These are phyloP conservation scores for Acer saccharum DNA, from an alignment of 345 rosid species.

Conservation along the genomic window DNA sequence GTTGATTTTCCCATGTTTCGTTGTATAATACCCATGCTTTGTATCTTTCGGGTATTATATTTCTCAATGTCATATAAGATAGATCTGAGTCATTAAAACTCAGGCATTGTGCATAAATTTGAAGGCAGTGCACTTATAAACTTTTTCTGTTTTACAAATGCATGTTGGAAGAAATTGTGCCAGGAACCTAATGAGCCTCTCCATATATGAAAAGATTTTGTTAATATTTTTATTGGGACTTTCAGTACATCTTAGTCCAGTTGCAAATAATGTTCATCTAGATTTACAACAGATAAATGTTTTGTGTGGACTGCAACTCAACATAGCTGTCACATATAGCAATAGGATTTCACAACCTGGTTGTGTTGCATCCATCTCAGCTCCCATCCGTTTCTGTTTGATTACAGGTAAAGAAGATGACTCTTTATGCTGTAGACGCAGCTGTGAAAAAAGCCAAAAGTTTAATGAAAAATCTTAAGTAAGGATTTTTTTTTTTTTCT, in stretches of 20 bases:
- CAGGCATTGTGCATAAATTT: not conserved
- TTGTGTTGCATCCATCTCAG: not conserved
- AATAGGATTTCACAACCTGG: not conserved
- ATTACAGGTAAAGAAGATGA: conserved; percentile 1
- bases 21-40: not conserved
- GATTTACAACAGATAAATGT: no score
- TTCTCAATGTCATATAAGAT: not conserved
- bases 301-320: not conserved
- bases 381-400: not conserved
- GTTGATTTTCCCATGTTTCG: not conserved
- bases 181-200: not conserved
- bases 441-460: not conserved
- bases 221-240: not conserved
- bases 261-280: not conserved
- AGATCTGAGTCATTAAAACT: not conserved
- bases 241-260: not conserved
- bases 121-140: not conserved
- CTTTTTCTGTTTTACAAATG: not conserved
- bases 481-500: not conserved
- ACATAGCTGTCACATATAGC: not conserved
- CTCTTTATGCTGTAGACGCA: not conserved
- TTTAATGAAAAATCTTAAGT: not conserved
- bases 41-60: not conserved
- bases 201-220: not conserved
- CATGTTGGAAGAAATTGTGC: not conserved